A percentile compares a stretch with the other conserved stretches of the same genome.
These are phyloP conservation scores for Antitrichia curtipendula DNA, from an alignment of 225 moss, liverwort and hornwort genomes.

Conservation along the genomic window DNA sequence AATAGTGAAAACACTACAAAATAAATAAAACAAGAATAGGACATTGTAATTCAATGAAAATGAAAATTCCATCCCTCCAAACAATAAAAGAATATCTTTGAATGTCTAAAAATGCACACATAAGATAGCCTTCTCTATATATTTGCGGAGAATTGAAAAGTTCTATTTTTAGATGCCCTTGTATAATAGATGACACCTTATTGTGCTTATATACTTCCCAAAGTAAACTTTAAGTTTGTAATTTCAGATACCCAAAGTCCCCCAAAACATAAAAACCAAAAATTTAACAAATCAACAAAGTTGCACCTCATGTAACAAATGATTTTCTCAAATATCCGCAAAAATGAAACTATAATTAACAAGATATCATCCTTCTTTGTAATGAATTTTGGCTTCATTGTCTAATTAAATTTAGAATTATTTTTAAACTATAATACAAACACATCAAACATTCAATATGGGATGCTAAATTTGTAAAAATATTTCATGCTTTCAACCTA, in stretches of 20 bases:
- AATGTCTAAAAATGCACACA: background rate
- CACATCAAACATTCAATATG: rapidly evolving
- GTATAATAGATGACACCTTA: background rate
- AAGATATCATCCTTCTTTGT: background rate
- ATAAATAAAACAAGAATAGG: background rate
- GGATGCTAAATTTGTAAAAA: rapidly evolving
- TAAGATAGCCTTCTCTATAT: rapidly evolving
- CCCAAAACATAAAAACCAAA: background rate
- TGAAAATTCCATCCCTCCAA: rapidly evolving
- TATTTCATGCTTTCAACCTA: background rate
- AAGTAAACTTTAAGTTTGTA: background rate
- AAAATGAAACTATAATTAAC: background rate
- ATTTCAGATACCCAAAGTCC: background rate
- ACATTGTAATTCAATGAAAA: background rate
- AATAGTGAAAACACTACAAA: background rate
- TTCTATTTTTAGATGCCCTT: background rate
- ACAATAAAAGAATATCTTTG: background rate
- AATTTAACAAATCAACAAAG: background rate
- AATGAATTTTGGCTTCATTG: background rate
- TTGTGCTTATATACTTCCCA: rapidly evolving
- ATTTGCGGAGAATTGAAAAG: rapidly evolving
- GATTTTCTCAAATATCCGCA: background rate
- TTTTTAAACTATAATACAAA: background rate
- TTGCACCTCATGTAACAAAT: background rate
- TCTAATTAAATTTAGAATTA: background rate